Evolutionary conservation across 768 basidiomycete genomes (phyloP), one percentile per base, ranked within the genome.

Genomic region (Ramaria rubella): DNA sequence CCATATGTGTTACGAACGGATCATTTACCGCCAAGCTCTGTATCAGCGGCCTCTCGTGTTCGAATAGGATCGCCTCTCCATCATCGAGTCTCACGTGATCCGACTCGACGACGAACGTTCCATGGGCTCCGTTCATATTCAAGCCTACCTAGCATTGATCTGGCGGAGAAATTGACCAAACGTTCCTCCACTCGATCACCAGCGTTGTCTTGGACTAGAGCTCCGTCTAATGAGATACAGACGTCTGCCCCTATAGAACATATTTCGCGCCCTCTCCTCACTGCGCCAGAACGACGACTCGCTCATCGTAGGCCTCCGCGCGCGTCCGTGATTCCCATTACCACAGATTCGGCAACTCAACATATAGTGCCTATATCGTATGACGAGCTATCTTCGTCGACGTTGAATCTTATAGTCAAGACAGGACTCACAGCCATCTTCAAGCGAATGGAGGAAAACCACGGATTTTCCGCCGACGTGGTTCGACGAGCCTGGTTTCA

Each of bases 401-500:
- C 60, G 17, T 60, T 40, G 49, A 58, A 61, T n/a, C 61, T 63
- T 40, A 60, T 65, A 15, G 33, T 63, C 49, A 56, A 55, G 30
- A 52, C 70, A 5, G 75, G 74, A 2, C 62, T 74, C 14, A 61
- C 63, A 6, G 57, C 63, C 43, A 61, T 70, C 15, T 58, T 81
- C 2, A 61, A 66, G 9, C 64, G 64, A 55, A 77, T 83, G 68
- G 72, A 77, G 0, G 61, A 67, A 19, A 76, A 77, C 30, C 77
- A 80, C 40, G 75, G 75, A 15, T 77, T 77, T 57, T 65, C 64
- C 12, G 62, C 73, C 43, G 67, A 70, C 2, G 71, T 77, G 5
- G 77, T 78, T 19, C 66, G 70, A 33, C 29, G 49, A 21, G 33
- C 49, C 19, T 51, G 49, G 49, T n/a, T 51, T 23, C 21, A 31